These are phyloP conservation scores for Saccharomyces hybrid DNA, from an alignment of 1,139 yeast genomes.

Conservation along the genomic window DNA sequence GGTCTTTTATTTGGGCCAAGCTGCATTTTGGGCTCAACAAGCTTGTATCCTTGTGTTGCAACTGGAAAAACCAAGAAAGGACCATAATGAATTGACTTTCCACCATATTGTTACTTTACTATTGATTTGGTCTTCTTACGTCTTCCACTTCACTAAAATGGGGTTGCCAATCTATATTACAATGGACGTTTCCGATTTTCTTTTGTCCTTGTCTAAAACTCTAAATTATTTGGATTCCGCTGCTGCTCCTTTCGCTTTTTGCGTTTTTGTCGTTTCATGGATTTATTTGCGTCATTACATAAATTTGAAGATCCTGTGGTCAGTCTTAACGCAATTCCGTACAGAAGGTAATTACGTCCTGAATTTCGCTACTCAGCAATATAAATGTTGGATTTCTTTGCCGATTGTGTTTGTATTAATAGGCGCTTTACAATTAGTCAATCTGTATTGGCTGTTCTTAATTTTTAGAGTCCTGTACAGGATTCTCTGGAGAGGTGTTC, in stretches of 20 bases:
- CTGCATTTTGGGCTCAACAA: constrained; percentile 95
- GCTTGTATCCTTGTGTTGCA: constrained; percentile 68
- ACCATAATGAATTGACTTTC: constrained; percentile 75
- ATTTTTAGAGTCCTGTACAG: constrained; percentile 69
- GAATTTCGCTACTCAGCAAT: constrained; percentile 84
- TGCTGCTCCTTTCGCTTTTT: constrained; percentile 54
- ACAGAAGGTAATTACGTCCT: constrained; percentile 72
- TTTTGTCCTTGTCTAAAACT: constrained; percentile 72
- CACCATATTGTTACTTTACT: constrained; percentile 87
- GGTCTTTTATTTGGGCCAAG: constrained; percentile 76
- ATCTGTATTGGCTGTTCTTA: constrained; percentile 75
- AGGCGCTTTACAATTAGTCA: constrained; percentile 71
- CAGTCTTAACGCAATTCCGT: constrained; percentile 73
- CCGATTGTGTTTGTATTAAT: constrained; percentile 73
- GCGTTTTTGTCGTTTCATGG: constrained; percentile 66
- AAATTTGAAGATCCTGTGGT: constrained; percentile 70
- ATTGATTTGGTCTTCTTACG: constrained; percentile 72
- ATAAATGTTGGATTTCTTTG: constrained; percentile 89
- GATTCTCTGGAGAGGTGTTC: constrained; percentile 42
- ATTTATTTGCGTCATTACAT: constrained; percentile 76
- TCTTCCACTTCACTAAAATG: constrained; percentile 91
- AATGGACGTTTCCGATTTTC: constrained; percentile 89
- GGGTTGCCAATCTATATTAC: constrained; percentile 83
- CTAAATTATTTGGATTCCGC: constrained; percentile 69
- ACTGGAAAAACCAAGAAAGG: constrained; percentile 87